phyloP scores from a whole-genome alignment of 768 basidiomycete species.

The Pleurotus tuoliensis region DNA sequence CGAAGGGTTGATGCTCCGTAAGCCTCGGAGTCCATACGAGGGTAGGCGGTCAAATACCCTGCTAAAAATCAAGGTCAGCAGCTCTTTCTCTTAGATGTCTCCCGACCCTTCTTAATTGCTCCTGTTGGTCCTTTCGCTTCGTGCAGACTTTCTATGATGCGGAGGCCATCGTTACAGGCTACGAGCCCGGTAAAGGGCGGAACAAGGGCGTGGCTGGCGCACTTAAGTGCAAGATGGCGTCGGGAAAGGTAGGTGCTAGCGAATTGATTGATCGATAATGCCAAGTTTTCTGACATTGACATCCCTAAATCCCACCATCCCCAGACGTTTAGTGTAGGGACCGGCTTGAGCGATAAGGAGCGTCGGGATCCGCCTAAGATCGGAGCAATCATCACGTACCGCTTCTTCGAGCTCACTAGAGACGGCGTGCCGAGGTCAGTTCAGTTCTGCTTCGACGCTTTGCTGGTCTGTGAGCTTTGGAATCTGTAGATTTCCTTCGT shows the following conservation, averaged over 20 bases:
- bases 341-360: conserved; percentile 50
- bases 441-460: conserved; percentile 1
- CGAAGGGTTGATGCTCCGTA: conserved; percentile 56
- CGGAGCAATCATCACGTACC: conserved; percentile 52
- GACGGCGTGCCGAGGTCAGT: conserved; percentile 52
- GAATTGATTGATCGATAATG: neutral
- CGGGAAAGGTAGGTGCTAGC: conserved; percentile 44
- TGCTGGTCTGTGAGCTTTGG: too few relatives aligned
- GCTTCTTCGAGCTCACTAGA: conserved; percentile 56
- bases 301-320: neutral
- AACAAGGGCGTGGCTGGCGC: conserved; percentile 46
- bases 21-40: conserved; percentile 47
- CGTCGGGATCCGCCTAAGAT: conserved; percentile 51
- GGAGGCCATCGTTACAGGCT: conserved; percentile 56
- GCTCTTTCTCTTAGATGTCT: too few relatives aligned
- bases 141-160: conserved; percentile 54
- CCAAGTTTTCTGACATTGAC: neutral
- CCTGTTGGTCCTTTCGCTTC: neutral
- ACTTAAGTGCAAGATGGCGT: conserved; percentile 55
- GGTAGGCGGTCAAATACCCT: conserved; percentile 43
- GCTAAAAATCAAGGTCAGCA: conserved; percentile 50
- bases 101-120: too few relatives aligned
- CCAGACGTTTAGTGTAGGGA: conserved; percentile 55
- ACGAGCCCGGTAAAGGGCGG: conserved; percentile 49
- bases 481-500: conserved; percentile 48